Conservation (phyloP, 257 asterid species). For the Fraxinus pennsylvanica region DNA sequence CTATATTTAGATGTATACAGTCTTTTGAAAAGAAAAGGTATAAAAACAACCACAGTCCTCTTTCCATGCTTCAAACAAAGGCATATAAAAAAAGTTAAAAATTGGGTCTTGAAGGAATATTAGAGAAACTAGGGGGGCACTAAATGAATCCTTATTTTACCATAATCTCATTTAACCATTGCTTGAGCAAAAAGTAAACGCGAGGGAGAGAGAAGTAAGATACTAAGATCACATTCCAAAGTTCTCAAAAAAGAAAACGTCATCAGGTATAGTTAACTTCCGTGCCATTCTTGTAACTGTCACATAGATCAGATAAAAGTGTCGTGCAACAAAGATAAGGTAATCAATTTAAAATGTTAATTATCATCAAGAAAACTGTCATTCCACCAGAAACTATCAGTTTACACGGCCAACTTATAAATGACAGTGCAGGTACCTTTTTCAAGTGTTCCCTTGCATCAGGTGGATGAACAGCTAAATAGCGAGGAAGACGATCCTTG, state of each 20-base stretch:
- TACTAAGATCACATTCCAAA: slow-evolving; percentile 9
- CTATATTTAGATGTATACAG: background rate
- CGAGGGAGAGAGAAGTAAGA: background rate
- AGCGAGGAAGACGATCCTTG: slow-evolving; percentile 78
- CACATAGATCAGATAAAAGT: background rate
- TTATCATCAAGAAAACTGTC: slow-evolving; percentile 8
- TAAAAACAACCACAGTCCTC: background rate
- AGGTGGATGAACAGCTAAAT: slow-evolving; percentile 84
- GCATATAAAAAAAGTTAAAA: slow-evolving; percentile 3
- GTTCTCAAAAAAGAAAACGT: background rate
- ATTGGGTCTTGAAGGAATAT: background rate
- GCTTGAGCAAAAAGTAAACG: slow-evolving; percentile 12
- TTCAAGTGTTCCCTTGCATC: slow-evolving; percentile 71
- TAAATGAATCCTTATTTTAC: slow-evolving; percentile 1
- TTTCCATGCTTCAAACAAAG: background rate
- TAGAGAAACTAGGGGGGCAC: background rate
- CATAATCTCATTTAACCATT: background rate
- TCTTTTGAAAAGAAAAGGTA: no score
- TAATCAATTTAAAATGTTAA: background rate
- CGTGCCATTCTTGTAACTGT: background rate
- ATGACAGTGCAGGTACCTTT: slow-evolving; percentile 40
- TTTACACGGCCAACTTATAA: background rate
- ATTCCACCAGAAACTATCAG: background rate
- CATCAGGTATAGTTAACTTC: background rate
- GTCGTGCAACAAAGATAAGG: background rate